Percentiles rank a stretch among this genome's conserved stretches.
phyloP scores from a whole-genome alignment of 139 green algal species.

The Chlorella sp. region DNA sequence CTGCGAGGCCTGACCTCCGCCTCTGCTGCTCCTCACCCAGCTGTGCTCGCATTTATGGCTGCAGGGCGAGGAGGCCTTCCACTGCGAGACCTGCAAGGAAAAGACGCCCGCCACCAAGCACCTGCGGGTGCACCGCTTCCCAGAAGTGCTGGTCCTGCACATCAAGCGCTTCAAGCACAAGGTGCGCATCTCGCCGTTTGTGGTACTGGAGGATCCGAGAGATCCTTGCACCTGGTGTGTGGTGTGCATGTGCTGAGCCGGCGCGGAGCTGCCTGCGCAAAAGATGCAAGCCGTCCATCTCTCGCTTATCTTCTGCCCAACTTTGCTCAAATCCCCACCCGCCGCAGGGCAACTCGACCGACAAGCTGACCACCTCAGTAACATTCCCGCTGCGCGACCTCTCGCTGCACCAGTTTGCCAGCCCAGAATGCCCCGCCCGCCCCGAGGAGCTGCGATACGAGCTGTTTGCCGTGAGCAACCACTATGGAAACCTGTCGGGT shows the following conservation, averaged over 20 bases:
- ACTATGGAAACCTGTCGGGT: constrained; percentile 38
- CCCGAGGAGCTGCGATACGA: constrained; percentile 48
- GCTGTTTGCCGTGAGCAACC: constrained; percentile 57
- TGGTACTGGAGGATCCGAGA: too few relatives aligned
- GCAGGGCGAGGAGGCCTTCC: constrained; percentile 62
- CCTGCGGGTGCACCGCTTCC: constrained; percentile 63
- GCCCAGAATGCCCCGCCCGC: constrained; percentile 29
- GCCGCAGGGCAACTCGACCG: constrained; percentile 23
- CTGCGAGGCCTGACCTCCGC: too few relatives aligned
- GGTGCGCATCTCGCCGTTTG: too few relatives aligned
- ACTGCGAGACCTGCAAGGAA: constrained; percentile 57
- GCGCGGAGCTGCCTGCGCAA: background rate
- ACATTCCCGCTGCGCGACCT: constrained; percentile 59
- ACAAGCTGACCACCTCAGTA: constrained; percentile 65
- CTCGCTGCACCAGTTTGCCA: constrained; percentile 38
- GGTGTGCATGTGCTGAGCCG: too few relatives aligned
- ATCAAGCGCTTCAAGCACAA: constrained; percentile 70
- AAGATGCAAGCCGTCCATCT: too few relatives aligned
- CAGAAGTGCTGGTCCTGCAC: constrained; percentile 61
- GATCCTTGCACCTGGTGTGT: too few relatives aligned
- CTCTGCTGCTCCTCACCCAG: too few relatives aligned
- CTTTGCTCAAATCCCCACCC: background rate
- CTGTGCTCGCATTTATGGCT: background rate
- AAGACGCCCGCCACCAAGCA: constrained; percentile 63
- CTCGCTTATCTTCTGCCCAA: too few relatives aligned